These are phyloP conservation scores for Emmonsia crescens DNA, from an alignment of 2,329 filamentous ascomycete species.

Conservation along the genomic window DNA sequence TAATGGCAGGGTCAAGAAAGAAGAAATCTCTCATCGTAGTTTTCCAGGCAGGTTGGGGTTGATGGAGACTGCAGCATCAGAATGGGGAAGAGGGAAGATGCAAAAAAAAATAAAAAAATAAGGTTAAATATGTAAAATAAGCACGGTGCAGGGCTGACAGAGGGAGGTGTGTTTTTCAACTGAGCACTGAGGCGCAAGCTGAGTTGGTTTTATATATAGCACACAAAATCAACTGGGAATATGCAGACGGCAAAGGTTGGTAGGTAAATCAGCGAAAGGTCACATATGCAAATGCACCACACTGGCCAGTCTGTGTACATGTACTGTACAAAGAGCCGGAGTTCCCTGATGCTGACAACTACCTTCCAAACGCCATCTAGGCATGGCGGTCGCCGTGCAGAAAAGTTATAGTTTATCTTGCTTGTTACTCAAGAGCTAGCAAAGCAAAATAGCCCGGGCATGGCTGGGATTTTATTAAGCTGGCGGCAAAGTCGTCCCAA, in stretches of 20 bases:
- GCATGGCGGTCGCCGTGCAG: background rate
- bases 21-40: background rate
- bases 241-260: background rate
- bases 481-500: background rate
- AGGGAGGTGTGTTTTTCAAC: background rate
- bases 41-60: background rate
- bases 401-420: background rate
- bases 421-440: conserved; percentile 1
- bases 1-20: conserved; percentile 7
- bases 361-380: background rate
- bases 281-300: conserved; percentile 3
- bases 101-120: background rate
- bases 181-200: background rate
- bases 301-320: background rate
- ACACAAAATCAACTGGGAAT: background rate
- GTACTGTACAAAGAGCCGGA: conserved; percentile 9
- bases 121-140: background rate
- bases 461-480: background rate
- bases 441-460: background rate
- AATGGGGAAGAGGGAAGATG: conserved; percentile 14
- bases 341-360: conserved; percentile 6
- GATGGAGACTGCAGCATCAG: conserved; percentile 9
- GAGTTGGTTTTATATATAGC: conserved; percentile 9
- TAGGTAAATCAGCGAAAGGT: background rate
- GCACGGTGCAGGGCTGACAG: background rate